Evolutionary conservation across 2,329 filamentous ascomycete species (phyloP), one percentile per base, ranked within the genome.

Genomic region (Leptographium lundbergii): DNA sequence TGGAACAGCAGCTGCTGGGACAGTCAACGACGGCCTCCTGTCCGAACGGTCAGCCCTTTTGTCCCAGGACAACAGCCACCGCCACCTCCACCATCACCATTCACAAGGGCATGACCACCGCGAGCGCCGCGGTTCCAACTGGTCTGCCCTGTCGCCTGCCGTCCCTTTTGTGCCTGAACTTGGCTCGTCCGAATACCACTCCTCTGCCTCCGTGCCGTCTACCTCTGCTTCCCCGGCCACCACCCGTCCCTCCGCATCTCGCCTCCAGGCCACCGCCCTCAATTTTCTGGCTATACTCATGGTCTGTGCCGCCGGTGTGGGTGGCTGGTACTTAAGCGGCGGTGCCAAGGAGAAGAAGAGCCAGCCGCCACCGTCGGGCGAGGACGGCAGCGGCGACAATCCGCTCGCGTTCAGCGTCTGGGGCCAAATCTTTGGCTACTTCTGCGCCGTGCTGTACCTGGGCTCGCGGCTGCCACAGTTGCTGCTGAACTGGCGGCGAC

Each of bases 401-500:
- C 70, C 75, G 1, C 79, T 90, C 11, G 72, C 77, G 1, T 88
- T 96, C 73, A 90, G 86, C 66, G 67, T 85, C 34, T 82, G 85
- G 72, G 94, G 94, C 56, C 94, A 99, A 69, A 75, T 95, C 54
- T 97, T 96, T 66, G 94, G 94, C 45, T 97, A 95, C 73, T 79
- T 97, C 54, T 97, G 92, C 73, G 91, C 94, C 2, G 77, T 83
- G 1, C 78, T 96, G 6, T 97, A 99, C 68, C 88, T 97, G 13
- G 89, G 89, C 25, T 94, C 88, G 0, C 87, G 94, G 10, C 73
- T 97, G 7, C 94, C 94, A 0, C 94, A 99, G 74, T 78, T 99
- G 1, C 78, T 96, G 9, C 82, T 97, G 57, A 99, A 97, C 72
- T 95, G 89, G 75, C 84, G 89, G 24, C 86, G 94, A 63, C 95